These are phyloP conservation scores for Globisporangium echinulatum DNA, from an alignment of 352 stramenopile species.

Conservation along the genomic window DNA sequence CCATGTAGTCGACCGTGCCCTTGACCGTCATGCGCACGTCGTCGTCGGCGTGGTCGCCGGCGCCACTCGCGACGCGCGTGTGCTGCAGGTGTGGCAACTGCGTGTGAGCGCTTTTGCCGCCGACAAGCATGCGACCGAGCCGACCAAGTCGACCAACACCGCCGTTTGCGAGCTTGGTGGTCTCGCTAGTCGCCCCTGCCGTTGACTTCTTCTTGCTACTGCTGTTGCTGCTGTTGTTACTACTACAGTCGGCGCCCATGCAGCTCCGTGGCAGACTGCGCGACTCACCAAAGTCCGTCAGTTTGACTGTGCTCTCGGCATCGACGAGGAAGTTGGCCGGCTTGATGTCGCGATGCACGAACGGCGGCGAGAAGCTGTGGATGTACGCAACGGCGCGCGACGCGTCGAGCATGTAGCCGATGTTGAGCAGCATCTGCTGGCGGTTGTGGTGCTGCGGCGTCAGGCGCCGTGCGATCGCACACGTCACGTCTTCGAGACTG, in stretches of 20 bases:
- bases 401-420: constrained; percentile 61
- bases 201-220: constrained; percentile 10
- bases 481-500: constrained; percentile 48
- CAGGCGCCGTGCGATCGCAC: constrained; percentile 25
- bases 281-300: constrained; percentile 69
- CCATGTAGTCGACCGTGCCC: constrained; percentile 76
- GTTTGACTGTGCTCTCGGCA: constrained; percentile 42
- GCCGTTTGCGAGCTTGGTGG: neutral
- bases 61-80: constrained; percentile 7
- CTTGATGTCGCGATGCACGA: constrained; percentile 78
- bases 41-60: neutral
- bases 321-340: constrained; percentile 71
- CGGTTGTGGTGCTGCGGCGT: constrained; percentile 25
- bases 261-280: constrained; percentile 33
- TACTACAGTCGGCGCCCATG: constrained; percentile 13
- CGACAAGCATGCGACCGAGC: no score
- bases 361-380: constrained; percentile 65
- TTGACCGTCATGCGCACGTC: constrained; percentile 43
- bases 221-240: constrained; percentile 11
- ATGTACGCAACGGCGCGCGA: constrained; percentile 62
- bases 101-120: no score
- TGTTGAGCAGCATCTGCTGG: constrained; percentile 49
- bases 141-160: constrained; percentile 14
- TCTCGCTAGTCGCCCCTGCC: neutral
- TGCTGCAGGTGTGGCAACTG: constrained; percentile 19